phyloP scores from a whole-genome alignment of 768 basidiomycete species.

The Lactifluus rugatus region DNA sequence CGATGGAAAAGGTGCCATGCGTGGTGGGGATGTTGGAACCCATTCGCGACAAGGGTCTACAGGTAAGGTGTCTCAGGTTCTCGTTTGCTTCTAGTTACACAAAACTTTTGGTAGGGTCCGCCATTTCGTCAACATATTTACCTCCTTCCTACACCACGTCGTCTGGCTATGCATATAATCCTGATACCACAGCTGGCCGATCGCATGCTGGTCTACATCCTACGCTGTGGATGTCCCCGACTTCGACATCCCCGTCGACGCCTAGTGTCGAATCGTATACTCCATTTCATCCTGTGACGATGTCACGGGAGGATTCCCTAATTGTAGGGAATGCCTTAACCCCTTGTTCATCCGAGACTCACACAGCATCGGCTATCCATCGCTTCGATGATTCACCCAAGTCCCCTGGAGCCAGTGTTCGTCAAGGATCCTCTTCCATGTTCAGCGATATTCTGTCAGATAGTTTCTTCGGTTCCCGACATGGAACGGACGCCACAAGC shows the following conservation, averaged over 20 bases:
- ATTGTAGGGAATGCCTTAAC: conserved; percentile 18
- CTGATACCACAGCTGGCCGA: conserved; percentile 35
- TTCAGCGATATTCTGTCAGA: conserved; percentile 43
- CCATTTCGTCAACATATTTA: conserved; percentile 8
- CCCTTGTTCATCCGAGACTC: conserved; percentile 24
- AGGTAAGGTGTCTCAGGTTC: background rate
- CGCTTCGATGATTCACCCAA: conserved; percentile 9
- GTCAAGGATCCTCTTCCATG: conserved; percentile 26
- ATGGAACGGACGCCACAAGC: conserved; percentile 35
- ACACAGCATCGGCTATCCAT: conserved; percentile 20
- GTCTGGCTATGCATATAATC: conserved; percentile 21
- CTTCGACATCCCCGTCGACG: conserved; percentile 39
- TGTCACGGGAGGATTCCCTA: conserved; percentile 8
- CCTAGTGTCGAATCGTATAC: conserved; percentile 28
- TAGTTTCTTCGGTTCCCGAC: conserved; percentile 45
- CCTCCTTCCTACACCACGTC: conserved; percentile 20
- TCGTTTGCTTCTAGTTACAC: background rate
- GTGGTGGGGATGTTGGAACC: background rate
- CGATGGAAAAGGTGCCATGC: background rate
- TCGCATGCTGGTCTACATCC: conserved; percentile 52
- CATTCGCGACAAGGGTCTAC: conserved; percentile 14
- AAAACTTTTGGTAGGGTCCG: conserved; percentile 6
- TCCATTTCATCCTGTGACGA: conserved; percentile 11
- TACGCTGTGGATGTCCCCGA: conserved; percentile 78
- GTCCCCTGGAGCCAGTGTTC: background rate